phyloP scores from a whole-genome alignment of 2,329 filamentous ascomycete species.

The Monosporascus sp. region DNA sequence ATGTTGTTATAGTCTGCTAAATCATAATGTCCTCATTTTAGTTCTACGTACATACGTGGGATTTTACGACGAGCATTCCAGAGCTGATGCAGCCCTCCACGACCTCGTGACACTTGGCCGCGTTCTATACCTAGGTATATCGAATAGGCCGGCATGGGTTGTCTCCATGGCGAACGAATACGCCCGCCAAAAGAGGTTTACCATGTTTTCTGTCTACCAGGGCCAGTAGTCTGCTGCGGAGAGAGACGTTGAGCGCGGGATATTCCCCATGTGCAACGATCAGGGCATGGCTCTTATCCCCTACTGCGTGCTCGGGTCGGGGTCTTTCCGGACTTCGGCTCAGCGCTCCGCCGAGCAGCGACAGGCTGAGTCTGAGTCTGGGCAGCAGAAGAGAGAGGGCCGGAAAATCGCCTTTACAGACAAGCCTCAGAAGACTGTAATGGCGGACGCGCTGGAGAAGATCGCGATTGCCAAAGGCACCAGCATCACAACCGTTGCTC shows the following conservation, averaged over 20 bases:
- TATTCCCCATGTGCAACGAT: conserved; percentile 49
- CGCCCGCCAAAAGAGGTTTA: conserved; percentile 50
- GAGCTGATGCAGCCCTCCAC: conserved; percentile 17
- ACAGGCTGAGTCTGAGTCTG: background rate
- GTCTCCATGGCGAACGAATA: conserved; percentile 42
- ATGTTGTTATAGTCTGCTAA: background rate
- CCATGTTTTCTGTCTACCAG: conserved; percentile 56
- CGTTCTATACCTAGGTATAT: conserved; percentile 15
- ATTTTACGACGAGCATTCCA: conserved; percentile 12
- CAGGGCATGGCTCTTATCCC: conserved; percentile 48
- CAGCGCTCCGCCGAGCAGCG: background rate
- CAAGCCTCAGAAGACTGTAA: conserved; percentile 1
- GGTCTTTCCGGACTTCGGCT: conserved; percentile 9
- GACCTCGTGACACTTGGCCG: conserved; percentile 9
- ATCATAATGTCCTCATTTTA: background rate
- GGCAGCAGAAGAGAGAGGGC: background rate
- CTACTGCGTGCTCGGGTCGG: conserved; percentile 38
- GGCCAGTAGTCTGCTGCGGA: conserved; percentile 49
- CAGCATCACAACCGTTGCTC: conserved; percentile 41
- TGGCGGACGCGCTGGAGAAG: conserved; percentile 3
- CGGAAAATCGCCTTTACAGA: conserved; percentile 4
- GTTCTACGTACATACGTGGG: conserved; percentile 13
- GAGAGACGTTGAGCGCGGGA: conserved; percentile 54
- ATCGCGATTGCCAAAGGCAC: conserved; percentile 2
- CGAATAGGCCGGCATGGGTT: conserved; percentile 45